phyloP scores from a whole-genome alignment of 805 yeast species.

The Metschnikowia henanensis region DNA sequence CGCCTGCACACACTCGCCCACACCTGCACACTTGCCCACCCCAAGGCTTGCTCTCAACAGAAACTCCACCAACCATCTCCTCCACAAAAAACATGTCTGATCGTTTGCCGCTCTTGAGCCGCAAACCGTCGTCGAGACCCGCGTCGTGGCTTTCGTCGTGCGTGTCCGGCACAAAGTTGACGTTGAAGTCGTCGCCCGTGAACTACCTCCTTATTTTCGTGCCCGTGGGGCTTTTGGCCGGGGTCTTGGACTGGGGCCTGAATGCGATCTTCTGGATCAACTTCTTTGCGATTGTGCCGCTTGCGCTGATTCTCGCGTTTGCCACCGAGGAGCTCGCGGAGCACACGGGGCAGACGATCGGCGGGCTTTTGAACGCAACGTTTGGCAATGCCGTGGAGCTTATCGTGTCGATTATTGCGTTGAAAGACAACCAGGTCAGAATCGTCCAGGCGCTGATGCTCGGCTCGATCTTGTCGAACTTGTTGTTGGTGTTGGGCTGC shows the following conservation, averaged over 20 bases:
- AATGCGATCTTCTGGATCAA: conserved; percentile 64
- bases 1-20: too few relatives aligned
- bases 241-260: conserved; percentile 54
- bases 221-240: conserved; percentile 86
- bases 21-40: neutral
- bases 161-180: conserved; percentile 18
- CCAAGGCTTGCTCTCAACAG: too few relatives aligned
- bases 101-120: conserved; percentile 17
- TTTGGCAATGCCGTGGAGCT: conserved; percentile 98
- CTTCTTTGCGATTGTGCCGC: conserved; percentile 87
- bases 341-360: conserved; percentile 87
- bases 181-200: conserved; percentile 61
- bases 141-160: conserved; percentile 6
- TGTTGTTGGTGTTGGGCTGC: conserved; percentile 90
- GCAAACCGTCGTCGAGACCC: conserved; percentile 5
- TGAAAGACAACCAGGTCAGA: conserved; percentile 80
- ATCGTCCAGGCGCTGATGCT: conserved; percentile 98
- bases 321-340: conserved; percentile 93
- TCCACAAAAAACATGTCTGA: conserved; percentile 17
- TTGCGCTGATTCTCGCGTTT: conserved; percentile 86
- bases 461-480: conserved; percentile 88
- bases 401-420: conserved; percentile 90
- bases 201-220: conserved; percentile 78
- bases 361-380: conserved; percentile 94
- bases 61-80: too few relatives aligned